Evolutionary conservation across 257 asterid genomes (phyloP), one percentile per base, ranked within the genome.

Genomic region (Plantago elongata): DNA sequence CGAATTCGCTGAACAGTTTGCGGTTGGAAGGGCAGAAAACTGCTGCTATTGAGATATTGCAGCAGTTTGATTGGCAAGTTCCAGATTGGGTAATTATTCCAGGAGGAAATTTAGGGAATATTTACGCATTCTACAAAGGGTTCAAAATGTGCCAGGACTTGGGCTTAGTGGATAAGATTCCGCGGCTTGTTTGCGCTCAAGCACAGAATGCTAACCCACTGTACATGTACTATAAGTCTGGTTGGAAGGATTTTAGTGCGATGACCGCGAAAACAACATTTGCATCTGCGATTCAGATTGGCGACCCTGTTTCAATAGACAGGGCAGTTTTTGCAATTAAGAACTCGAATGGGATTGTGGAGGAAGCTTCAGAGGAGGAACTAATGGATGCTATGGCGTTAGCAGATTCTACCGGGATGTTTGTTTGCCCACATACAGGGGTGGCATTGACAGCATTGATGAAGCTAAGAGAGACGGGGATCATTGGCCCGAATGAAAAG

Each of bases 71-170:
- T 8, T 52, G 58, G 58, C 37, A 52, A 7, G 58, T 52, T 3
- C 38, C 58, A 4, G 58, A 52, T 18, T 52, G 58, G 58, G 58
- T 52, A 9, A 22, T 52, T 15, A 22, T 52, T 7, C 58, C 58
- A 5, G 58, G 34, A 15, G 58, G 58, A 17, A 52, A 49, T 15
- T 17, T 52, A 13, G 58, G 58, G 37, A 52, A 52, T 27, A 52
- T 52, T 52, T 52, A 52, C 18, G 38, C 38, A 0, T 52, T 52
- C 38, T 52, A 52, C n/a, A 52, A 52, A 52, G 58, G 58, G 7
- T 52, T 52, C n/a, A 9, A 17, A 16, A 52, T 52, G 58, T 52
- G 58, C 18, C 13, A 22, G 11, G 58, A 52, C 3, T 18, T 52
- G 12, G 58, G 58, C 6, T 27, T 52, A 4, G 58, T 52, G 13